A percentile compares a stretch with the other conserved stretches of the same genome.
Evolutionary conservation across 805 yeast species (phyloP).

Genomic region (Metschnikowia baotianmanensis): DNA sequence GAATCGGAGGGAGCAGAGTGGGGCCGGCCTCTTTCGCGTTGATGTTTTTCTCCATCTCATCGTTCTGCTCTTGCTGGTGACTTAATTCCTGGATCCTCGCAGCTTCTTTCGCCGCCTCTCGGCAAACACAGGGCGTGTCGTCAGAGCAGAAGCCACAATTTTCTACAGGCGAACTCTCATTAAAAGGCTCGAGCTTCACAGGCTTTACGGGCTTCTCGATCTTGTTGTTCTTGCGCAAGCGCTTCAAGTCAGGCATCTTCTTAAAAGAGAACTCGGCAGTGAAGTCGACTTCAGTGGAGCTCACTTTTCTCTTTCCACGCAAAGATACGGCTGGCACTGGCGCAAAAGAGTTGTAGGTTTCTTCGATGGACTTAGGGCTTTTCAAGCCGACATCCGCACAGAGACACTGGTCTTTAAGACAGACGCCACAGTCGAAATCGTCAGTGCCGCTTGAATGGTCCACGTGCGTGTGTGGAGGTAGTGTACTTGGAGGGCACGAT

Average conservation of each 20-base stretch:
- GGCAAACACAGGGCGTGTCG: conserved; percentile 88
- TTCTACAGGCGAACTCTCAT: conserved; percentile 55
- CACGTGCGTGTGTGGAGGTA: too few species aligned
- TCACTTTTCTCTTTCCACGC: conserved; percentile 32
- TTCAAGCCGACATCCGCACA: conserved; percentile 56
- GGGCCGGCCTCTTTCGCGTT: conserved; percentile 31
- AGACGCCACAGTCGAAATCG: conserved; percentile 59
- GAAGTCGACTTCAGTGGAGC: conserved; percentile 50
- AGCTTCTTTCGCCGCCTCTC: conserved; percentile 65
- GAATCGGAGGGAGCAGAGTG: conserved; percentile 44
- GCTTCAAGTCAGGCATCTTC: conserved; percentile 38
- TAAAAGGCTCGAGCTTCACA: conserved; percentile 21
- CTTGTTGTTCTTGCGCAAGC: conserved; percentile 20
- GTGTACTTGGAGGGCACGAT: too few species aligned
- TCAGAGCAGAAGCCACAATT: conserved; percentile 94
- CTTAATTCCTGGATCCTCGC: conserved; percentile 34
- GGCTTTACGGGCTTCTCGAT: conserved; percentile 5
- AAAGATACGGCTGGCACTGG: conserved; percentile 71
- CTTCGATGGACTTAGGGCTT: conserved; percentile 25
- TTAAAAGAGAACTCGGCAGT: conserved; percentile 43
- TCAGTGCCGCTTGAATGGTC: conserved; percentile 1
- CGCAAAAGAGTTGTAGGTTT: conserved; percentile 42
- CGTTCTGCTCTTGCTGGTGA: conserved; percentile 11
- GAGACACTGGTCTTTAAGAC: conserved; percentile 64
- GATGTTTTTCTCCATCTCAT: conserved; percentile 17